Evolutionary conservation across 805 yeast genomes (phyloP).

Genomic region (Kodamaea leandrae): DNA sequence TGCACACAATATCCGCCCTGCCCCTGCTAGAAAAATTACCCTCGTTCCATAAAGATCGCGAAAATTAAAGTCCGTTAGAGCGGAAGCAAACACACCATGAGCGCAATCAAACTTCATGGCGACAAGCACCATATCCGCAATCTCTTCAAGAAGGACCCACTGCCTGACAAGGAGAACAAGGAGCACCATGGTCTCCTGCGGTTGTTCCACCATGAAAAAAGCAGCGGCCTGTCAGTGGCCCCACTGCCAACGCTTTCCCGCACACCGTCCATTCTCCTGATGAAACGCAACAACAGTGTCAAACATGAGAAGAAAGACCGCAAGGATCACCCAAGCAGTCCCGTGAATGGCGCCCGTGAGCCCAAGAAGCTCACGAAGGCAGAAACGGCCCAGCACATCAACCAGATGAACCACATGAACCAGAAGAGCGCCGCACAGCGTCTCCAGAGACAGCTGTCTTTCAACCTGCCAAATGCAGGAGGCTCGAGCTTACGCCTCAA

Average conservation of each 20-base stretch:
- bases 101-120: slow-evolving; percentile 11
- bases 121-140: slow-evolving; percentile 20
- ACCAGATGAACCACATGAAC: slow-evolving; percentile 25
- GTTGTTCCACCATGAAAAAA: slow-evolving; percentile 20
- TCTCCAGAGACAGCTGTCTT: slow-evolving; percentile 4
- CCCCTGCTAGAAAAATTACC: background rate
- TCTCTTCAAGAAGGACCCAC: slow-evolving; percentile 21
- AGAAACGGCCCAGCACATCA: slow-evolving; percentile 39
- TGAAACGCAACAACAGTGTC: slow-evolving; percentile 10
- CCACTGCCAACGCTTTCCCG: slow-evolving; percentile 8
- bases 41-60: background rate
- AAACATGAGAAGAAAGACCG: slow-evolving; percentile 1
- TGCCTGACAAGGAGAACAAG: slow-evolving; percentile 8
- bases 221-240: slow-evolving; percentile 1
- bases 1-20: background rate
- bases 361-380: slow-evolving; percentile 21
- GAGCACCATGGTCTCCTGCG: slow-evolving; percentile 19
- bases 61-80: slow-evolving; percentile 1
- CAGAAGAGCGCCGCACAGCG: slow-evolving; percentile 3
- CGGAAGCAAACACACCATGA: slow-evolving; percentile 3
- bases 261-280: slow-evolving; percentile 11
- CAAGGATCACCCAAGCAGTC: background rate
- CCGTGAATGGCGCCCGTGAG: slow-evolving; percentile 4
- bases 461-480: background rate
- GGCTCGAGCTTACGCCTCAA: slow-evolving; percentile 7